Evolutionary conservation across 495 filamentous ascomycete species (phyloP), one percentile per base, ranked within the genome.

Genomic region (Staphylotrichum longicolle): DNA sequence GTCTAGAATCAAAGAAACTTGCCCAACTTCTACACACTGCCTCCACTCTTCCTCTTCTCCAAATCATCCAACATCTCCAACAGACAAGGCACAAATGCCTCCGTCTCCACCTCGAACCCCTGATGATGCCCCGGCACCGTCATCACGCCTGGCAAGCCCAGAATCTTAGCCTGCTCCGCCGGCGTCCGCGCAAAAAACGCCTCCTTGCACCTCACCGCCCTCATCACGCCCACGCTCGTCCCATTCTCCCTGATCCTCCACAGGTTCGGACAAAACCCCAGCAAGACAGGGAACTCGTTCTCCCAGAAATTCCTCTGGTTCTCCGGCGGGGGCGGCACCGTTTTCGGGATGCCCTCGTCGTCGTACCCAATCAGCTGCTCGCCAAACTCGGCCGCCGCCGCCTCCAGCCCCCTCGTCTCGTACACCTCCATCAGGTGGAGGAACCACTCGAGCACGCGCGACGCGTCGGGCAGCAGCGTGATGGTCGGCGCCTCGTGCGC

Each of bases 71-170:
- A 9, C 65, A 64, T 67, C 4, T 51, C 37, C 54, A 67, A 39
- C 12, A 67, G 63, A 20, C 1, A 45, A 35, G 64, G 66, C 32
- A 65, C 8, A 32, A 73, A 73, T 33, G 42, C 63, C 12, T 67
- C 58, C 8, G 65, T 62, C 54, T 69, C 66, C 14, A 58, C 58
- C 54, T 71, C 66, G 45, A 71, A 73, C 30, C 66, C 66, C 40
- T 61, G 58, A 51, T 73, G 70, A 57, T 73, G 66, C 2, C 70
- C 68, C 37, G 68, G 68, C 47, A 69, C 64, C 27, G 62, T 14
- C 30, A 64, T 39, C 40, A 27, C 20, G 20, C 15, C 53, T 5
- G 62, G 57, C 44, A 66, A 69, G 0, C 39, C 64, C 35, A 71
- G 11, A 7, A 71, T 57, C 48, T 58, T 54, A 8, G 64, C 62